These are phyloP conservation scores for Phytophthora parvispora DNA, from an alignment of 352 stramenopile species.

Conservation along the genomic window DNA sequence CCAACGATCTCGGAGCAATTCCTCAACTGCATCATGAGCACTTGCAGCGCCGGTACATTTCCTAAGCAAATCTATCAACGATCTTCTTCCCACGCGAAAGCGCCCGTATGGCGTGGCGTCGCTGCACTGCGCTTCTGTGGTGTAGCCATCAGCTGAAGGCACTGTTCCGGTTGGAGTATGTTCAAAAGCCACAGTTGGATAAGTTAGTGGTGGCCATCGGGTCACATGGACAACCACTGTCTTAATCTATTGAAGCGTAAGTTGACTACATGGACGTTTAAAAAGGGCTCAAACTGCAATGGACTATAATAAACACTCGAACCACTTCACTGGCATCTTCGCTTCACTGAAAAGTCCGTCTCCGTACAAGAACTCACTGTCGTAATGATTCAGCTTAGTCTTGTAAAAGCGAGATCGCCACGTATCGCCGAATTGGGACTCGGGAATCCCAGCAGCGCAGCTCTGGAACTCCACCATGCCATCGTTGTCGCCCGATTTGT, in stretches of 20 bases:
- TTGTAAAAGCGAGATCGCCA: slow-evolving; percentile 55
- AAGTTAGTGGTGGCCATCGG: no score
- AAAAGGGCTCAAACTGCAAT: no score
- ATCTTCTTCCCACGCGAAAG: not conserved
- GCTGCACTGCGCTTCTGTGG: no score
- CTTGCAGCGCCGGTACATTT: not conserved
- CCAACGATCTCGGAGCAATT: not conserved
- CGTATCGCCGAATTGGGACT: slow-evolving; percentile 37
- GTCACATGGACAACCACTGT: no score
- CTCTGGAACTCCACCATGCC: slow-evolving; percentile 58
- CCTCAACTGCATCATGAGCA: not conserved
- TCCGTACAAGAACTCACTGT: slow-evolving; percentile 55
- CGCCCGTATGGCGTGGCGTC: no score
- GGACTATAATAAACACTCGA: slow-evolving; percentile 66
- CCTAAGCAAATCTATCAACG: not conserved
- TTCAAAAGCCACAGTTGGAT: no score
- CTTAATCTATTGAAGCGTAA: no score
- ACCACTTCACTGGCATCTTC: slow-evolving; percentile 63
- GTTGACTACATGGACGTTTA: no score
- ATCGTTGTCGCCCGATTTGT: slow-evolving; percentile 42
- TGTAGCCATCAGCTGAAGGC: no score
- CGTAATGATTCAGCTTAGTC: slow-evolving; percentile 61
- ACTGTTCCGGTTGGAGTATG: no score
- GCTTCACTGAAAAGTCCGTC: slow-evolving; percentile 45
- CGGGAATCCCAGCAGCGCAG: slow-evolving; percentile 37